Evolutionary conservation across 148 eudicot species (phyloP), one percentile per base, ranked within the genome.

Genomic region (Rhododendron griersonianum): DNA sequence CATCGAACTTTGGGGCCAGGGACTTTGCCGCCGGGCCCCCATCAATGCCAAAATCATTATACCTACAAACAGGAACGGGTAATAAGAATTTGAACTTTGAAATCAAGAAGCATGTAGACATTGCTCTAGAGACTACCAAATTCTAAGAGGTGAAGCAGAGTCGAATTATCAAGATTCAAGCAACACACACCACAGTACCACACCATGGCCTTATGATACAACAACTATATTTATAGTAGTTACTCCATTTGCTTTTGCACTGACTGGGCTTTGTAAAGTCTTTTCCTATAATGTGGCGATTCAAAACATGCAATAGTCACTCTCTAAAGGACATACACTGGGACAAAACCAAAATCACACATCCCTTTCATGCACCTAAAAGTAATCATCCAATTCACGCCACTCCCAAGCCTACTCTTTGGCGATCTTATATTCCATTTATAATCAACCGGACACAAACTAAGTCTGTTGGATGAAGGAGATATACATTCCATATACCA

Each of bases 21-120:
- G 90, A 73, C 85, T 88, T 92, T 11, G 96, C 95, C 23, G 96
- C 97, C n/a, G 92, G 90, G 10, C 99, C 99, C 53, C 98, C 99
- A 89, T 94, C 95, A 73, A 82, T 85, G 14, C 95, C 98, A 50
- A 91, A 95, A 45, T 93, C 96, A 87, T 88, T 94, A 87, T 91
- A 96, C 91, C 99, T 96, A 81, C 61, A 86, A 81, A 48, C 57
- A 87, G n/a, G 50, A 81, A 85, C 11, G 78, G 55, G 18, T 73
- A 18, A 25, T 1, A 41, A 48, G 71, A 69, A 77, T 55, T 69
- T 10, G 53, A 37, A 79, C 50, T 9, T 71, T 71, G 8, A 71
- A 28, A 28, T 13, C 7, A 28, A 37, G 47, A 45, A 13, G 79
- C 44, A 83, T 63, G 55, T 28, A 50, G 11, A 5, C 83, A 28